Conservation (phyloP, 768 basidiomycete genomes). For the Phylloporus sp. region DNA sequence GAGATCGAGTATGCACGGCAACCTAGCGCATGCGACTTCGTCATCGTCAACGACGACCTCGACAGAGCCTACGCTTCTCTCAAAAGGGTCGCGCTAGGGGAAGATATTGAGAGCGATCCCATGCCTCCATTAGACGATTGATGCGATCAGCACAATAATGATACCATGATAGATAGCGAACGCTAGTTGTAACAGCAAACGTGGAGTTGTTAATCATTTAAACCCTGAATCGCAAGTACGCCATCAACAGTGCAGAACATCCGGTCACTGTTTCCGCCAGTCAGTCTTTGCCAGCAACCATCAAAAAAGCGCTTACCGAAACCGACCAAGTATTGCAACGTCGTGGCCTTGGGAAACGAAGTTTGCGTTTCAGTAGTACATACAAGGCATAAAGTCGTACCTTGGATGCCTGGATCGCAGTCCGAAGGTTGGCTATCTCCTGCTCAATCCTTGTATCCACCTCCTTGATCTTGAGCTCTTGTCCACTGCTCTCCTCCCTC, state of each 20-base stretch:
- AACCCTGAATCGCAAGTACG: slow-evolving; percentile 69
- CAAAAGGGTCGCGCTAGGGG: slow-evolving; percentile 71
- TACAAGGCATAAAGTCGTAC: slow-evolving; percentile 32
- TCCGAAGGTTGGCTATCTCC: slow-evolving; percentile 85
- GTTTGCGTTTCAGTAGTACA: slow-evolving; percentile 2
- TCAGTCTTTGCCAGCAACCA: slow-evolving; percentile 6
- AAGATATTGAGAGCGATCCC: slow-evolving; percentile 52
- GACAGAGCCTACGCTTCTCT: slow-evolving; percentile 80
- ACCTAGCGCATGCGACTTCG: slow-evolving; percentile 67
- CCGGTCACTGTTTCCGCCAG: slow-evolving; percentile 60
- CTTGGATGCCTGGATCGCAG: slow-evolving; percentile 83
- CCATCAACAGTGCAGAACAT: slow-evolving; percentile 82
- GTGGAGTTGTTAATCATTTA: too few species aligned
- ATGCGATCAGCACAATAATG: slow-evolving; percentile 3
- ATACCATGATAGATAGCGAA: slow-evolving; percentile 8
- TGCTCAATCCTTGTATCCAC: slow-evolving; percentile 97
- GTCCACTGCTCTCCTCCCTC: slow-evolving; percentile 85
- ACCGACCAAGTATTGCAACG: slow-evolving; percentile 82
- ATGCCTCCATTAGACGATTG: slow-evolving; percentile 66
- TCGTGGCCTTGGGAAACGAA: slow-evolving; percentile 55
- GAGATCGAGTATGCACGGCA: slow-evolving; percentile 86
- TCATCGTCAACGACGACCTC: slow-evolving; percentile 89
- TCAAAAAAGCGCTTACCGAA: slow-evolving; percentile 54
- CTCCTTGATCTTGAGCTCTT: slow-evolving; percentile 96
- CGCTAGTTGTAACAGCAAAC: too few species aligned